Base-by-base conservation (phyloP, 139 green algal species). In the Chlorella vulgaris region DNA sequence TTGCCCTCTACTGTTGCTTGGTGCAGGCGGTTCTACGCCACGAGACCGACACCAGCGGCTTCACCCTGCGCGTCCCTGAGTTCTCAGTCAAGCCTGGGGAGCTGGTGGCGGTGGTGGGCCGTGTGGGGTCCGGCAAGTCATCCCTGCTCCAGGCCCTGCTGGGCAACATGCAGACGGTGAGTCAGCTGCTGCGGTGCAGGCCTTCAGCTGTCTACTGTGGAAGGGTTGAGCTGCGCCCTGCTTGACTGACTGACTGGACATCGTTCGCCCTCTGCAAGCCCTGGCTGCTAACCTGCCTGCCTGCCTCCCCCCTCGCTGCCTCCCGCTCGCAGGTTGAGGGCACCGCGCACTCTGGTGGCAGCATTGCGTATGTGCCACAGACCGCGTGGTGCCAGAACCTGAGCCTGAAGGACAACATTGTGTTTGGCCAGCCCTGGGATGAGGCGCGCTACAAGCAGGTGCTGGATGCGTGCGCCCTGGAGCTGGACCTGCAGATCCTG, bases 311-410 rank as follows among this genome's bases (percentile, higher is more conserved):
- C 18, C 15, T 65, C 55, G 18, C 55, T 60, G 31, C 26, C 69
- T 28, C 84, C 71, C 7, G 82, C 82, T 6, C 92, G 58, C 43
- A 63, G 69, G 40, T 76, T 38, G 43, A 61, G 22, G 87, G 87
- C 60, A 55, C 18, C 26, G 69, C 81, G 42, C 51, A 86, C 61
- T 78, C 86, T 29, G 90, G 89, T 5, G 91, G 90, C 40, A 74
- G 51, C n/a, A 81, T 93, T 21, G 90, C 92, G 19, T 97, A 97
- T 75, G 90, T 93, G 69, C 86, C 93, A n/a, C 91, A 96, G 84
- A 89, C 86, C 24, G 85, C 92, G 26, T 98, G 94, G 94, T 96
- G 97, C 83, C 88, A 94, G 73, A 97, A 96, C 81, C 93, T 92
- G 70, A 95, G 88, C 13, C 62, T 98, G 69, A 26, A 82, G 74